Percentiles rank a stretch among this genome's conserved stretches.
These are phyloP conservation scores for Alnus rubra DNA, from an alignment of 306 rosid species.

Conservation along the genomic window DNA sequence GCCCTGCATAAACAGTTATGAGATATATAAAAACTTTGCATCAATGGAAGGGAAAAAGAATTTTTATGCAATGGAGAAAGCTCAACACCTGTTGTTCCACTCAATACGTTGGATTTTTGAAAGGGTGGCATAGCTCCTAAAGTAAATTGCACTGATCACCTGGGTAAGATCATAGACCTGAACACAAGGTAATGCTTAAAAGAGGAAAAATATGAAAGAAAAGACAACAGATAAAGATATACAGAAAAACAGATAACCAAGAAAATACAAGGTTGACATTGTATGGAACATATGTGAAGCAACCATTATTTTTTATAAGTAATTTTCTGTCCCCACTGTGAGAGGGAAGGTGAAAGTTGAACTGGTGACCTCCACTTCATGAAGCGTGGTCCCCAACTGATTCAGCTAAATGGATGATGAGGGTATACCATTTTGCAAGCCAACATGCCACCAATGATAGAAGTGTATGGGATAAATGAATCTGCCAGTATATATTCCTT, in stretches of 20 bases:
- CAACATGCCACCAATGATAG: constrained; percentile 68
- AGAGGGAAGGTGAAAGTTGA: too few species aligned
- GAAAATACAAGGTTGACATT: constrained; percentile 13
- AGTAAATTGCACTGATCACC: constrained; percentile 62
- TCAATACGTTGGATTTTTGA: constrained; percentile 66
- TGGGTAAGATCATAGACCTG: constrained; percentile 78
- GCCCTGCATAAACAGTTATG: constrained; percentile 55
- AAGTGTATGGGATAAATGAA: constrained; percentile 60
- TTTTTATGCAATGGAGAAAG: constrained; percentile 21
- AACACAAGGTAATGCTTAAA: constrained; percentile 7
- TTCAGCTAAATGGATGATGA: constrained; percentile 1
- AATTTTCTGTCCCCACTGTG: too few species aligned
- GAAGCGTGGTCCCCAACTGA: too few species aligned
- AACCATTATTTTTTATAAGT: not conserved
- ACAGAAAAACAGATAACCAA: constrained; percentile 7
- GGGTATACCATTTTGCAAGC: constrained; percentile 80
- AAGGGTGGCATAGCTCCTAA: constrained; percentile 84
- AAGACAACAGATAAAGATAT: constrained; percentile 20
- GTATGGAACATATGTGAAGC: constrained; percentile 5
- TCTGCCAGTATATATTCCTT: constrained; percentile 65
- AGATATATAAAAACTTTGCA: constrained; percentile 10
- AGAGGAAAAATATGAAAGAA: not conserved
- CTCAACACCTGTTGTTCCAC: constrained; percentile 85
- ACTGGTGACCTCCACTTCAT: too few species aligned
- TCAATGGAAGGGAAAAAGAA: constrained; percentile 17